phyloP scores from a whole-genome alignment of 208 protist genomes.

The Lotmaria passim region DNA sequence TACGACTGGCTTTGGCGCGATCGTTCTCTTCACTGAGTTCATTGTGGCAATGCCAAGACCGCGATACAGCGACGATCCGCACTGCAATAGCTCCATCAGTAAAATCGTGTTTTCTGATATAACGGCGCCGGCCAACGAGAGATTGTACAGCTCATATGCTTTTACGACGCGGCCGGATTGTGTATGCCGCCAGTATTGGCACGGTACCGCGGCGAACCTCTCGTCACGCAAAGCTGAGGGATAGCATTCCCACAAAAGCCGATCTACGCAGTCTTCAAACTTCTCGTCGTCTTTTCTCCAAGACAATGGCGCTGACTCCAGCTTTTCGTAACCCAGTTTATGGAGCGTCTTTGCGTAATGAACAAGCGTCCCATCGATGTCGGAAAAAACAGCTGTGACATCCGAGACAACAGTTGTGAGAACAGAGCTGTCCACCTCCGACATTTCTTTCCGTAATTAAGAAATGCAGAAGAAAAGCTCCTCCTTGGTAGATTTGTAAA shows the following conservation, averaged over 20 bases:
- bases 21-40: too few relatives aligned
- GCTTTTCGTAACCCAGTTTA: conserved; percentile 11
- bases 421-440: background rate
- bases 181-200: conserved; percentile 31
- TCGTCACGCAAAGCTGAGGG: conserved; percentile 2
- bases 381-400: conserved; percentile 22
- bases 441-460: background rate
- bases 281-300: conserved; percentile 9
- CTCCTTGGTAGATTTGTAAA: background rate
- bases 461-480: background rate
- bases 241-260: conserved; percentile 25
- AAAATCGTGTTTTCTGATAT: conserved; percentile 42
- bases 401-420: background rate
- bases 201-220: conserved; percentile 18
- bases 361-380: conserved; percentile 44
- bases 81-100: conserved; percentile 40
- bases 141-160: conserved; percentile 32
- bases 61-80: conserved; percentile 4
- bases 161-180: conserved; percentile 15
- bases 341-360: conserved; percentile 39
- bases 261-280: conserved; percentile 12
- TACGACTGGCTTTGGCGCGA: conserved; percentile 3
- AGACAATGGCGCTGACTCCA: background rate
- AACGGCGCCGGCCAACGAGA: conserved; percentile 23
- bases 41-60: background rate